These are phyloP conservation scores for Fusarium falciforme DNA, from an alignment of 2,329 filamentous ascomycete genomes.

Conservation along the genomic window DNA sequence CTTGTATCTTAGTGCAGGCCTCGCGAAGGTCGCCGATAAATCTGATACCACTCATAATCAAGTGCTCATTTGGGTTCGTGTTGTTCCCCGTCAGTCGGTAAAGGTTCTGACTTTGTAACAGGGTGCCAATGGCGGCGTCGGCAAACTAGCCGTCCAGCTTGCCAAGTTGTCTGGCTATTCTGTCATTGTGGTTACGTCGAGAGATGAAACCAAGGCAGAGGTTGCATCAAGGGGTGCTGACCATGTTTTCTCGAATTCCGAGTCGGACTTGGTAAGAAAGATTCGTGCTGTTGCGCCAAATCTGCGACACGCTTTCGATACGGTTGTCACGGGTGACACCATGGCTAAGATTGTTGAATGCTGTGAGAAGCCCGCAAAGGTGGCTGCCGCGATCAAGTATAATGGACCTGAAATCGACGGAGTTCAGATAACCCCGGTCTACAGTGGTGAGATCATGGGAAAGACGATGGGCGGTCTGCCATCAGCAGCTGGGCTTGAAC, in stretches of 20 bases:
- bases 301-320: background rate
- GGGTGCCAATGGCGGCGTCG: background rate
- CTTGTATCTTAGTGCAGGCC: background rate
- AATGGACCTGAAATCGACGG: background rate
- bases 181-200: background rate
- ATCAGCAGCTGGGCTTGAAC: background rate
- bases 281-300: background rate
- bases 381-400: background rate
- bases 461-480: background rate
- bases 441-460: background rate
- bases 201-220: background rate
- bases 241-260: background rate
- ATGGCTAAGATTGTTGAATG: background rate
- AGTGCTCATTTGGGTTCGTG: background rate
- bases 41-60: background rate
- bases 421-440: background rate
- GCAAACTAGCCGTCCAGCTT: background rate
- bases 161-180: background rate
- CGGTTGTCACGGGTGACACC: background rate
- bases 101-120: background rate
- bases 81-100: accelerated
- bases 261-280: background rate
- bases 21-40: background rate
- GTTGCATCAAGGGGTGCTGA: background rate
- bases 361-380: background rate